Conservation (phyloP, 2,329 filamentous ascomycete genomes). For the Ramularia collo-cygni region DNA sequence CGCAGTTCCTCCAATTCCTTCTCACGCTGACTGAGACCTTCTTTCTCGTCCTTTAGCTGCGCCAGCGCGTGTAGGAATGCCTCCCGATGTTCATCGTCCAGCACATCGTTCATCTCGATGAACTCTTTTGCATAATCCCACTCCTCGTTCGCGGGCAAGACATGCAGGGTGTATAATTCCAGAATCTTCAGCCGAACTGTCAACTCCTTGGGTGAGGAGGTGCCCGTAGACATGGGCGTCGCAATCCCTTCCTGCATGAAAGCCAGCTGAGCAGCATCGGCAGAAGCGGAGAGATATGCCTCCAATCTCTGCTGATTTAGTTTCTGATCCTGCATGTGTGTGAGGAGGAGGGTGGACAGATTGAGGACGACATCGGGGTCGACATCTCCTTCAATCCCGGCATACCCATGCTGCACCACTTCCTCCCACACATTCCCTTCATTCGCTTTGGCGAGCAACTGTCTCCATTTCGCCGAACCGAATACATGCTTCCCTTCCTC, state of each 20-base stretch:
- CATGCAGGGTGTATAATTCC: constrained; percentile 90
- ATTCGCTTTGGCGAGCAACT: constrained; percentile 73
- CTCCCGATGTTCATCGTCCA: constrained; percentile 88
- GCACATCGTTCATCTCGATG: constrained; percentile 73
- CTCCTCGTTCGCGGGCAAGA: constrained; percentile 86
- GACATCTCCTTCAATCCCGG: constrained; percentile 79
- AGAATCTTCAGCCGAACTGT: constrained; percentile 77
- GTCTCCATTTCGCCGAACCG: constrained; percentile 77
- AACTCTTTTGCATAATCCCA: constrained; percentile 96
- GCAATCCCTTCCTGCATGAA: constrained; percentile 54
- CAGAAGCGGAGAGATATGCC: constrained; percentile 72
- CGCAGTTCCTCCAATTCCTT: constrained; percentile 54
- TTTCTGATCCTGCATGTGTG: constrained; percentile 77
- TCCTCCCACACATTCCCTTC: constrained; percentile 94
- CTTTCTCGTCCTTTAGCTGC: constrained; percentile 74
- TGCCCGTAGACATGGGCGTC: constrained; percentile 49
- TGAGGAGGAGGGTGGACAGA: constrained; percentile 80
- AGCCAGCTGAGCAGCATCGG: constrained; percentile 48
- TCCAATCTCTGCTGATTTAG: constrained; percentile 85
- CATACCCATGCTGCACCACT: constrained; percentile 79
- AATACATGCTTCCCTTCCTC: constrained; percentile 88
- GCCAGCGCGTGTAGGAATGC: constrained; percentile 82
- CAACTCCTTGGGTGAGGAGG: constrained; percentile 31
- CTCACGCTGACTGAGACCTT: constrained; percentile 59
- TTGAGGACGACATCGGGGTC: constrained; percentile 93